These are phyloP conservation scores for Magnaporthales sp. DNA, from an alignment of 2,329 filamentous ascomycete species.

Conservation along the genomic window DNA sequence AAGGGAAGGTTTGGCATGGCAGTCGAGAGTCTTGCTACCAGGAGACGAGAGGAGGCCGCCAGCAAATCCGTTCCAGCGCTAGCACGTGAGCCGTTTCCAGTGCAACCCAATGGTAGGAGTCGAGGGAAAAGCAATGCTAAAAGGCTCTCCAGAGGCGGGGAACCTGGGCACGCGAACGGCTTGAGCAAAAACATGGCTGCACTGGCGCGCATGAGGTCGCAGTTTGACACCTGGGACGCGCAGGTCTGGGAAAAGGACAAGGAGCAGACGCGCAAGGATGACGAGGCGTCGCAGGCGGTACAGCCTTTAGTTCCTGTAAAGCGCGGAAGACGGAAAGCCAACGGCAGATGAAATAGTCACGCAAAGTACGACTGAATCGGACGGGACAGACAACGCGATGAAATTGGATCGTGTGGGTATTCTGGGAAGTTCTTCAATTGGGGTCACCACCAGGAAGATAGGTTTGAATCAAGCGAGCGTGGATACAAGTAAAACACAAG, in stretches of 20 bases:
- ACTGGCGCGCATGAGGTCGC: conserved; percentile 23
- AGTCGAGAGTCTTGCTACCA: conserved; percentile 25
- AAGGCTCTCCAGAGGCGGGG: background rate
- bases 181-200: background rate
- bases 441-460: background rate
- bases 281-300: background rate
- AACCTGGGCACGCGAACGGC: background rate
- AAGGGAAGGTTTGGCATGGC: conserved; percentile 43
- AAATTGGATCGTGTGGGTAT: background rate
- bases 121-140: background rate
- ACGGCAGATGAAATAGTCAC: background rate
- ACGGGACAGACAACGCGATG: background rate
- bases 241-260: conserved; percentile 6
- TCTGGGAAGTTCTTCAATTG: background rate
- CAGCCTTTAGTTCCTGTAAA: background rate
- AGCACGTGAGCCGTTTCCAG: conserved; percentile 3
- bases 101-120: background rate
- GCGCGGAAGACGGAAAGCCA: background rate
- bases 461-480: background rate
- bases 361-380: background rate
- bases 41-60: conserved; percentile 9
- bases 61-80: conserved; percentile 7
- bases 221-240: conserved; percentile 2
- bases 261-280: conserved; percentile 3
- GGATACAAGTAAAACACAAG: background rate